Conservation (phyloP, 257 asterid species). For the Solanum boliviense region DNA sequence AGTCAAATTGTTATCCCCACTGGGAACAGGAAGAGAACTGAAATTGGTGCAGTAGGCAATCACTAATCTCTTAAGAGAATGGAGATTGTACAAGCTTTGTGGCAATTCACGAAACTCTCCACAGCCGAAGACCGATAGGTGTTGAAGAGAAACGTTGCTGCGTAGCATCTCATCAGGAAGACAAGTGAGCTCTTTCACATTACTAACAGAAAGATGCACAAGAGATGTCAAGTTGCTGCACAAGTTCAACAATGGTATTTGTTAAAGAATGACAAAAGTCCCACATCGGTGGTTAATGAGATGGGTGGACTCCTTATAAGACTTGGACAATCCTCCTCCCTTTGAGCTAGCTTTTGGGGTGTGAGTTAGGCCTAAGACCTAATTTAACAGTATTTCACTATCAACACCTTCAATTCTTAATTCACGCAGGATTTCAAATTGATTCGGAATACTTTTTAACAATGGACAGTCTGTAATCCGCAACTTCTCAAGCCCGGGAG, state of each 20-base stretch:
- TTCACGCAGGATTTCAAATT: slow-evolving; percentile 5
- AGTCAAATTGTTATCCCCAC: background rate
- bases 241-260: background rate
- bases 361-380: no score
- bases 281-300: no score
- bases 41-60: background rate
- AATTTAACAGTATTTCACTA: no score
- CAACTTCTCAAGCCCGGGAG: slow-evolving; percentile 4
- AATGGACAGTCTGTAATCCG: background rate
- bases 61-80: background rate
- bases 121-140: background rate
- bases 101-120: slow-evolving; percentile 1
- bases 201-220: fast-evolving
- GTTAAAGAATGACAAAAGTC: no score
- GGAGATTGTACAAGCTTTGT: background rate
- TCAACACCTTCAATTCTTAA: fast-evolving
- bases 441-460: slow-evolving; percentile 14
- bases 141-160: background rate
- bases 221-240: slow-evolving; percentile 7
- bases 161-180: slow-evolving; percentile 1
- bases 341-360: no score
- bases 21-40: background rate
- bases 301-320: no score
- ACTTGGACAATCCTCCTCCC: no score
- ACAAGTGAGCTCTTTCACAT: background rate